Evolutionary conservation across 768 basidiomycete species (phyloP), one percentile per base, ranked within the genome.

Genomic region (Mycena albidolilacea): DNA sequence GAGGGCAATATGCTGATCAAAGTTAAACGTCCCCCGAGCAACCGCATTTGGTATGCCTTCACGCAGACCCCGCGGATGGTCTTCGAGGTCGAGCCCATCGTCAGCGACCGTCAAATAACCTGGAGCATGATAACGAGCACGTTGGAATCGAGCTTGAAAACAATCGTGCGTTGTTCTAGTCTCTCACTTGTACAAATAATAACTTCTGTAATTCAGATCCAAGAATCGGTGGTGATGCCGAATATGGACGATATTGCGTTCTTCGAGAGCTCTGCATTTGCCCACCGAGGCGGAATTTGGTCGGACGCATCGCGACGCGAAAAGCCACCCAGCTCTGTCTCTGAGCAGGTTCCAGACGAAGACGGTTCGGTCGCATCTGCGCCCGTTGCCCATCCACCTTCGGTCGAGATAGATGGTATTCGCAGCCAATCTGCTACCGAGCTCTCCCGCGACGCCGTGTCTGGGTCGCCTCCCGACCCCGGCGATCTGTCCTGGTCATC

Each of bases 241-340:
- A 95, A 98, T 82, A 98, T 98, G 96, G 98, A 99, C 81, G 98
- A 99, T 78, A 94, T 99, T 71, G 88, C 97, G 14, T 98, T 97
- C 87, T 99, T 97, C 80, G 94, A 98, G 80, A 97, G 93, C 44
- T 78, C 78, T 4, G 77, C 79, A 3, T 92, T 89, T 77, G 77
- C 79, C 63, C 91, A 89, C 69, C 91, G 97, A 46, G 97, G 97
- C 57, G 97, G 97, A 8, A 94, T 99, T 75, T 99, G 93, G 89
- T 86, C 90, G 9, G 95, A 96, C 74, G 93, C 96, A 9, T 87
- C 84, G 4, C 86, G 92, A 39, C 83, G 77, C 38, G 86, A 69
- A 81, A 85, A 64, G 73, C 80, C 48, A 70, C 66, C 43, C 50
- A 74, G 44, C 68, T 80, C 70, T 69, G 66, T 78, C 23, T 43